Base-by-base conservation (phyloP, 148 eudicot genomes). In the Diospyros lotus region DNA sequence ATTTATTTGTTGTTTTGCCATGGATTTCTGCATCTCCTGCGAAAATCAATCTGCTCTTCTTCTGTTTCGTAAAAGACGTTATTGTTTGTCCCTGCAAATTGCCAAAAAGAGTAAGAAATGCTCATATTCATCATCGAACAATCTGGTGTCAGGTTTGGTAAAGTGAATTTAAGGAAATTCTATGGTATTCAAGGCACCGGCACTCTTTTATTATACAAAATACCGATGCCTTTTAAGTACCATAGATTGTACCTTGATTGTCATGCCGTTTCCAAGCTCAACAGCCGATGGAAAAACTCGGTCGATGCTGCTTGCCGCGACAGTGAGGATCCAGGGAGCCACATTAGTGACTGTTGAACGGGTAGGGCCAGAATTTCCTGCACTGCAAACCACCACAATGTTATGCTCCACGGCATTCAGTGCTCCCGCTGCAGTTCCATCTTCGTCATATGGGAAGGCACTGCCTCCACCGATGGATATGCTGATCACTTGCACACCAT, bases 291-390 rank as follows among this genome's bases (percentile, higher is more conserved):
- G 40, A 66, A 91, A 94, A 11, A 45, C 71, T 10, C 98, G 76
- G 74, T 94, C 98, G 41, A 94, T 72, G 59, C 92, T 88, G 65
- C 98, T 92, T 63, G 98, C 98, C 5, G 85, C 98, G 46, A 94
- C 92, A 0, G 97, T 91, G 44, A 94, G 86, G 54, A 94, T 80
- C 97, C 98, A 94, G 0, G 98, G 98, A 38, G 98, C 93, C 4
- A 80, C 71, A 68, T 92, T 94, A 0, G 86, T 77, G 78, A 94
- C 65, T 0, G 92, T 88, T 2, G 80, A 75, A 0, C 85, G 67
- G 0, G 64, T 54, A 2, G 97, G 97, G 4, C 98, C 98, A 0
- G 18, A 48, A 58, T 94, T 94, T 6, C 98, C 97, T 1, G 93
- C 98, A 69, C 98, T 92, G 39, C 89, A 84, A 0, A 85, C 76